Conservation (phyloP, 371 early-diverging fungal genomes). For the Capniomyces stellatus region DNA sequence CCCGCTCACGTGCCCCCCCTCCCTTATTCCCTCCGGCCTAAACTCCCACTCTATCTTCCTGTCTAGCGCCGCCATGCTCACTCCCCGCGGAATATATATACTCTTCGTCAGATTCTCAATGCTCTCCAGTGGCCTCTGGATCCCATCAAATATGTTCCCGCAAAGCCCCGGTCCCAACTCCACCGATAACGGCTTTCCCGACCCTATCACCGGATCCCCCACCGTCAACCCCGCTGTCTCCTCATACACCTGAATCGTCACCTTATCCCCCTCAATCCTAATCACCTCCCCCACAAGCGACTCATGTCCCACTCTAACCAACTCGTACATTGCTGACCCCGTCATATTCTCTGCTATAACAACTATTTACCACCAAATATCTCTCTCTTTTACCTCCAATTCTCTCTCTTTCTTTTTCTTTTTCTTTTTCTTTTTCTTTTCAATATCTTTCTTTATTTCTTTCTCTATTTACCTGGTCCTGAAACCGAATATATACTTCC, state of each 20-base stretch:
- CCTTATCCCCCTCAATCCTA: slow-evolving; percentile 96
- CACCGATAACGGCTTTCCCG: slow-evolving; percentile 96
- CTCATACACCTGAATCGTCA: slow-evolving; percentile 99
- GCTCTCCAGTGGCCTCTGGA: slow-evolving; percentile 97
- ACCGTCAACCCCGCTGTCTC: slow-evolving; percentile 99
- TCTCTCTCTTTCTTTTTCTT: too few relatives aligned
- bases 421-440: too few relatives aligned
- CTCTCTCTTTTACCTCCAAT: too few relatives aligned
- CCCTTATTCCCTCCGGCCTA: slow-evolving; percentile 51
- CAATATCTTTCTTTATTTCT: too few relatives aligned
- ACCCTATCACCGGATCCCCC: slow-evolving; percentile 96
- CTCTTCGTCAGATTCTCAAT: slow-evolving; percentile 86
- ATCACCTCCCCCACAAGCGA: slow-evolving; percentile 99
- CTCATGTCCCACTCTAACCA: slow-evolving; percentile 97
- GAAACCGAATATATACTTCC: slow-evolving; percentile 96
- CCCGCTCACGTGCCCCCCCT: slow-evolving; percentile 92
- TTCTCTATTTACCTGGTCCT: slow-evolving; percentile 96
- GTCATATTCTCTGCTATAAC: slow-evolving; percentile 98
- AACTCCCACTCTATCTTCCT: slow-evolving; percentile 89
- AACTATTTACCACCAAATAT: slow-evolving; percentile 57
- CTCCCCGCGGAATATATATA: slow-evolving; percentile 99
- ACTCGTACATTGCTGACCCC: slow-evolving; percentile 99
- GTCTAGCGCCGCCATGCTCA: slow-evolving; percentile 92
- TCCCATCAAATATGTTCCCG: slow-evolving; percentile 99
- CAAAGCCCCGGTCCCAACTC: slow-evolving; percentile 99